Conservation (phyloP, 2,329 filamentous ascomycete species). For the Fusarium napiforme region DNA sequence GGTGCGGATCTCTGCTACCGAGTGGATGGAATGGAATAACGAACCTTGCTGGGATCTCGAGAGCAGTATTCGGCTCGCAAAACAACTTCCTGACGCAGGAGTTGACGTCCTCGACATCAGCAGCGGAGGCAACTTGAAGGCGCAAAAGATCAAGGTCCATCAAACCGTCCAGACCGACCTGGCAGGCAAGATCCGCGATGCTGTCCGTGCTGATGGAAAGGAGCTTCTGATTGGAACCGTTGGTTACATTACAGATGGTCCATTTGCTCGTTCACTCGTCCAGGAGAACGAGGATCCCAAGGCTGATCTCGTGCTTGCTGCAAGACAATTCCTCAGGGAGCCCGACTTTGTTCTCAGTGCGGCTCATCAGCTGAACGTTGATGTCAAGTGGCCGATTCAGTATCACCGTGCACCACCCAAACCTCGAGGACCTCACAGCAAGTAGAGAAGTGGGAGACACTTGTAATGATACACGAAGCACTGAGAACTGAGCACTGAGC, state of each 20-base stretch:
- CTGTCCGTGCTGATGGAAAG: conserved; percentile 60
- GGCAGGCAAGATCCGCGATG: conserved; percentile 76
- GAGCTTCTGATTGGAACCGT: conserved; percentile 77
- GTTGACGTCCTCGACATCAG: conserved; percentile 88
- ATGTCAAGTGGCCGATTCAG: conserved; percentile 79
- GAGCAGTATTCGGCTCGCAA: conserved; percentile 57
- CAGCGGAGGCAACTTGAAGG: conserved; percentile 75
- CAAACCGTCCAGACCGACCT: conserved; percentile 81
- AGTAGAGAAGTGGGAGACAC: not conserved
- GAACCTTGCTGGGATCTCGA: conserved; percentile 73
- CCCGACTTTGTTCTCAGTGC: conserved; percentile 80
- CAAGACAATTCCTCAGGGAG: conserved; percentile 82
- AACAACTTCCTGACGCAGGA: conserved; percentile 74
- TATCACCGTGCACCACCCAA: conserved; percentile 50
- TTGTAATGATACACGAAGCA: not conserved
- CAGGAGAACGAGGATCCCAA: conserved; percentile 59
- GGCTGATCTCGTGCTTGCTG: conserved; percentile 79
- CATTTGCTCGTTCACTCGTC: conserved; percentile 70
- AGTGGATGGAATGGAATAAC: conserved; percentile 66
- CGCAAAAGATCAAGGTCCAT: conserved; percentile 68
- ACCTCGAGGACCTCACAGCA: conserved; percentile 1
- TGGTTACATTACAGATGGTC: conserved; percentile 76
- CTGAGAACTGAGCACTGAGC: conserved; percentile 4
- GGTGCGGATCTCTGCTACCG: conserved; percentile 69
- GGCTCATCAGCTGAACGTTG: conserved; percentile 77